Base-by-base conservation (phyloP, 2,329 filamentous ascomycete species). In the Ascochyta fabae region DNA sequence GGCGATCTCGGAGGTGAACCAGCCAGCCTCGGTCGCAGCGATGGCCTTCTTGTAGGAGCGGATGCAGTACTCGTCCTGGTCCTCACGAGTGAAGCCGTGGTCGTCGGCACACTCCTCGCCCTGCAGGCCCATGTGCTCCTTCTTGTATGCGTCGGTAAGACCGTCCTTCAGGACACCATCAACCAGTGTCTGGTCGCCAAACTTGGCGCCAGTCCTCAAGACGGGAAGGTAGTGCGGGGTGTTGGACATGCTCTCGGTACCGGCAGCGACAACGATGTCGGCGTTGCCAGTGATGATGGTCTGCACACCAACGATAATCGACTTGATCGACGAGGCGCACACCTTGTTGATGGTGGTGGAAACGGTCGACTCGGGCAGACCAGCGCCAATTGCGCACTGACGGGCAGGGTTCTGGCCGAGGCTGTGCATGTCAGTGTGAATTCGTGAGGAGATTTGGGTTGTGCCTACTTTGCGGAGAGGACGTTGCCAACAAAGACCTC, bases 401-500 rank as follows among this genome's bases (percentile, higher is more conserved):
- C 95, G 89, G 67, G 95, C 93, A 65, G 96, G 95, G 75, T 96
- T 96, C 81, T 99, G 95, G 63, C 95, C 95, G 68, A 98, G 85
- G 77, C 93, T 96, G 45, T 8, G 31, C 67, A 29, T n/a, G 52
- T 65, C 31, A 60, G 50, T 40, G 55, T 43, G 15, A n/a, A 3
- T n/a, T 45, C 26, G 24, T 40, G 38, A 12, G 35, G 23, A 8
- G 19, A 16, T 22, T n/a, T 24, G 3, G n/a, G 31, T 16, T 26
- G 36, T 15, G 34, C 83, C 69, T 84, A 96, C 93, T 94, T 93
- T 77, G 94, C 95, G 57, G 93, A 96, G 71, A 99, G 86, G 66
- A 99, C 95, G 83, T 99, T 99, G 78, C 95, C 95, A 75, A 97
- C 96, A 83, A 95, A 96, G 74, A 99, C 92, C 78, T 99, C 95